A percentile compares a stretch with the other conserved stretches of the same genome.
phyloP scores from a whole-genome alignment of 73 alveolate genomes.

The Durusdinium trenchii region DNA sequence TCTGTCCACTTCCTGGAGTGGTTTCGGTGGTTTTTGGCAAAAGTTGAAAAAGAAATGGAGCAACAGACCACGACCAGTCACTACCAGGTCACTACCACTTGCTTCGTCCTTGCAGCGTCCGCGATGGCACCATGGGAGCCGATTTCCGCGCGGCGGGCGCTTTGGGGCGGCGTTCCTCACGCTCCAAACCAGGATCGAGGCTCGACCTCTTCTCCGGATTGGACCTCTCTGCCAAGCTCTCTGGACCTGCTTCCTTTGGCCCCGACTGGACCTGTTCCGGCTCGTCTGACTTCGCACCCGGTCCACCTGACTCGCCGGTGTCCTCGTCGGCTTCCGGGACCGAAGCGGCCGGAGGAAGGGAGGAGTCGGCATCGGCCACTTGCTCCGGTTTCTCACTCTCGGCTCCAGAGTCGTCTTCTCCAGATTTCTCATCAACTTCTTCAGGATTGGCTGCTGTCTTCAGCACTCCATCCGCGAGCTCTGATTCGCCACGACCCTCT shows the following conservation, averaged over 20 bases:
- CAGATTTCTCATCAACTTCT: not conserved
- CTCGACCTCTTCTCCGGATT: not conserved
- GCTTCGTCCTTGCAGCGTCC: not conserved
- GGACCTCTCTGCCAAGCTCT: not conserved
- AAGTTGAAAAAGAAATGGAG: not conserved
- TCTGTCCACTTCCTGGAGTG: not conserved
- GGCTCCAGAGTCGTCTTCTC: not conserved
- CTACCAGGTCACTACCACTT: not conserved
- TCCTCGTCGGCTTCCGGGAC: not conserved
- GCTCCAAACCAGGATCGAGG: not conserved
- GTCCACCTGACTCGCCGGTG: not conserved
- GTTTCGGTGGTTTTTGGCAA: not conserved
- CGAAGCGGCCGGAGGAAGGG: not conserved
- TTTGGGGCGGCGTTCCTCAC: slow-evolving; percentile 13
- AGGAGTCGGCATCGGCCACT: not conserved
- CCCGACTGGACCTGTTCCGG: not conserved
- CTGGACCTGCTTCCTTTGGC: not conserved
- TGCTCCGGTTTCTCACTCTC: not conserved
- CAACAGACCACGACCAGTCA: not conserved
- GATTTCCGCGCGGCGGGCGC: slow-evolving; percentile 56
- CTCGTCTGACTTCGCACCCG: not conserved
- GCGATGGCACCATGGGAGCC: slow-evolving; percentile 2
- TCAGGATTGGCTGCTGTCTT: not conserved
- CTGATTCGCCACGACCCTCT: not conserved
- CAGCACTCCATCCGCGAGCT: not conserved